Evolutionary conservation across 2,329 filamentous ascomycete species (phyloP).

Genomic region (Alternaria infectoria): DNA sequence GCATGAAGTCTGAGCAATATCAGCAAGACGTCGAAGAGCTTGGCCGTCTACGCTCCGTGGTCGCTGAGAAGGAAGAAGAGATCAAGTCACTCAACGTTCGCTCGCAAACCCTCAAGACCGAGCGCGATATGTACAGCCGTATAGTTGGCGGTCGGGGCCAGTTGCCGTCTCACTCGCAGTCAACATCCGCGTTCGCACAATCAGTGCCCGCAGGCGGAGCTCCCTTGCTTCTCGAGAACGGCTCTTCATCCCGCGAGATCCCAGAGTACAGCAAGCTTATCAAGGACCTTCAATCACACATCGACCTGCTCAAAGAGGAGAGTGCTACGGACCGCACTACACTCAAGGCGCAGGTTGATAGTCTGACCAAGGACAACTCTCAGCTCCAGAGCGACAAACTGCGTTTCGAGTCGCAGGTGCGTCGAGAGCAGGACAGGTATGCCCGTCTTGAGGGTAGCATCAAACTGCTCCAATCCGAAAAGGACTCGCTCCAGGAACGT

Average conservation of each 20-base stretch:
- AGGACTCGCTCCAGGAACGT: constrained; percentile 83
- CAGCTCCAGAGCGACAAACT: constrained; percentile 82
- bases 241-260: constrained; percentile 61
- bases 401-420: constrained; percentile 78
- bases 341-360: constrained; percentile 83
- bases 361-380: constrained; percentile 80
- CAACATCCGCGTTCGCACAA: constrained; percentile 26
- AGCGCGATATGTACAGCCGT: constrained; percentile 96
- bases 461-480: constrained; percentile 81
- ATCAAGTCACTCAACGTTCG: constrained; percentile 80
- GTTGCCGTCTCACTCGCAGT: constrained; percentile 52
- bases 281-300: constrained; percentile 86
- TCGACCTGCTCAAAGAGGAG: constrained; percentile 88
- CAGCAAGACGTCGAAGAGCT: constrained; percentile 70
- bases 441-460: constrained; percentile 92
- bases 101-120: constrained; percentile 91
- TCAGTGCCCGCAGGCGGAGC: constrained; percentile 21
- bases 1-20: constrained; percentile 62
- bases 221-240: constrained; percentile 35
- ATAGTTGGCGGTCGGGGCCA: constrained; percentile 81
- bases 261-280: constrained; percentile 78
- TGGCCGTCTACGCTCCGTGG: constrained; percentile 72
- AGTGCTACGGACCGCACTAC: constrained; percentile 80
- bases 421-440: constrained; percentile 80
- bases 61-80: constrained; percentile 83